Conservation (phyloP, 768 basidiomycete species). For the Galerina sulciceps region DNA sequence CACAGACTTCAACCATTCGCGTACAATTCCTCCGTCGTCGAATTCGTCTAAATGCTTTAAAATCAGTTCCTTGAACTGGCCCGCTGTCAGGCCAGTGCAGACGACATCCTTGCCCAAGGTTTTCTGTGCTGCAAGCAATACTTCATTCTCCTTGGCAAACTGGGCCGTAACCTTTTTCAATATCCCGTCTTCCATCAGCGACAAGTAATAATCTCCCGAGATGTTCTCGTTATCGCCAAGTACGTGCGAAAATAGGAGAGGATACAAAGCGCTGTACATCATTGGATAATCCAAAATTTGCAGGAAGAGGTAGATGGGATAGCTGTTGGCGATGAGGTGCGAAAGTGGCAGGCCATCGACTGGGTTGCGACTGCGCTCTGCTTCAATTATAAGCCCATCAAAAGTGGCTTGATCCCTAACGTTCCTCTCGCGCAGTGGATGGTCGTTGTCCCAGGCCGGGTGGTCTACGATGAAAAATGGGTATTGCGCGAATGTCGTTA, state of each 20-base stretch:
- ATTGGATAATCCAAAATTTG: neutral
- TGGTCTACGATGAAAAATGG: conserved; percentile 11
- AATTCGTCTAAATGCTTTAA: neutral
- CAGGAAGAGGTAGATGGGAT: neutral
- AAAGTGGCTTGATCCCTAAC: conserved; percentile 9
- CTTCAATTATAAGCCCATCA: conserved; percentile 1
- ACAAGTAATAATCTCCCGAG: neutral
- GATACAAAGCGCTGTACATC: neutral
- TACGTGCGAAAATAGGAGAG: neutral
- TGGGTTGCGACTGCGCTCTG: neutral
- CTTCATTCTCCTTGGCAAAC: neutral
- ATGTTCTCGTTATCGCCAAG: neutral
- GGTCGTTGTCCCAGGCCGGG: conserved; percentile 3
- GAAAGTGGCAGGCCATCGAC: neutral
- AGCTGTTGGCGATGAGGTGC: neutral
- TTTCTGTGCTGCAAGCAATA: neutral
- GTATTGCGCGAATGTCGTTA: conserved; percentile 1
- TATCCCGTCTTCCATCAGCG: neutral
- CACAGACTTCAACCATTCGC: neutral
- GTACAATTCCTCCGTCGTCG: neutral
- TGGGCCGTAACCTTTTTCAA: neutral
- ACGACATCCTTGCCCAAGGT: neutral
- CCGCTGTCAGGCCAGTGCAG: neutral
- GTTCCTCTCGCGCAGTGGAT: conserved; percentile 2
- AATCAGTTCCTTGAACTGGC: neutral